Evolutionary conservation across 2,329 filamentous ascomycete species (phyloP), one percentile per base, ranked within the genome.

Genomic region (Lasiodiplodia citricola): DNA sequence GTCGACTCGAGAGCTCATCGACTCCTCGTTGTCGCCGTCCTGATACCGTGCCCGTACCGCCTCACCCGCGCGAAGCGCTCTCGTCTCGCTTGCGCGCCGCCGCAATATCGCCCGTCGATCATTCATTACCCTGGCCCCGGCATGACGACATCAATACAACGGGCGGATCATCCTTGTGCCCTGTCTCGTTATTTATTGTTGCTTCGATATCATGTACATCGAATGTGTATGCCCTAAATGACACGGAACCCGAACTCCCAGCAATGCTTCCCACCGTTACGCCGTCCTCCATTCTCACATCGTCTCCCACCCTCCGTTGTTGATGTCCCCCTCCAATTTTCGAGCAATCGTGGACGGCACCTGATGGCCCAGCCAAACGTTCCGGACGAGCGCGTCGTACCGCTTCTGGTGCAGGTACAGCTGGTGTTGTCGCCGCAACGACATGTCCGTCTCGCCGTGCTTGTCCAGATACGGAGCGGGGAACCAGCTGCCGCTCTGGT

Each of bases 231-330:
- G 11, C 25, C n/a, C 35, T 41, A 35, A 23, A 14, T 14, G 58
- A 10, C 35, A 25, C 25, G 10, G 18, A 51, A 38, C 5, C 41
- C 28, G 25, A 67, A 67, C 64, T 58, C 64, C 64, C 41, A 25
- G 38, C 31, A 37, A 67, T 50, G 55, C 64, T 50, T 66, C 38
- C 63, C 35, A 25, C 35, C 28, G 16, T 38, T 56, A 14, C 28
- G 21, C n/a, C 16, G 8, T 8, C 37, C 23, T 23, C 35, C 38
- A 47, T 2, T 2, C 31, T 14, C 35, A 86, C 72, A 86, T 73
- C 41, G 83, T 97, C 83, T 99, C 96, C 96, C 96, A 99, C 0
- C 96, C 96, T 0, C 96, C 96, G 74, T 93, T 97, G 77, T 99
- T 99, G 55, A 97, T 93, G 79, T 99, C 96, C 16, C 93, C 91